phyloP scores from a whole-genome alignment of 2,329 filamentous ascomycete genomes.

The Trichoderma hamatum region DNA sequence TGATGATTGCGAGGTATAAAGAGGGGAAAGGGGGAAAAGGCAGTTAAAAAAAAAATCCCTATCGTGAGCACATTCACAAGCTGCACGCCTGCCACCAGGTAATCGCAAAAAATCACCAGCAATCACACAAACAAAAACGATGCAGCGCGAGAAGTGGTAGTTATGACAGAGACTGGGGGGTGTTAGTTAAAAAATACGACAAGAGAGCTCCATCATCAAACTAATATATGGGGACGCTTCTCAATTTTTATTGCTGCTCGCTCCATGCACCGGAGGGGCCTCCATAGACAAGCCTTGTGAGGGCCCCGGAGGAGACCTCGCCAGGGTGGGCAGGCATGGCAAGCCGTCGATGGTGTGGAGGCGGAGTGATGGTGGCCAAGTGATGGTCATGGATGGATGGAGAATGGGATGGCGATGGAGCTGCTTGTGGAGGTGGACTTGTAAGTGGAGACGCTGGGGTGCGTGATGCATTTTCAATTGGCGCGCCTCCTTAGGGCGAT shows the following conservation, averaged over 20 bases:
- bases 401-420: constrained; percentile 21
- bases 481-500: constrained; percentile 22
- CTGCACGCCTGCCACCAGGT: constrained; percentile 17
- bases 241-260: constrained; percentile 20
- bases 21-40: constrained; percentile 21
- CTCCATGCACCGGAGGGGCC: constrained; percentile 19
- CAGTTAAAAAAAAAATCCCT: not conserved
- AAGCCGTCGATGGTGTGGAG: constrained; percentile 28
- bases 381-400: constrained; percentile 25
- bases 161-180: constrained; percentile 21
- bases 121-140: constrained; percentile 10
- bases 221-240: constrained; percentile 21
- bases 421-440: constrained; percentile 26
- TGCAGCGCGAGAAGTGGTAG: constrained; percentile 14
- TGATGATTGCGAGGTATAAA: constrained; percentile 6
- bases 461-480: constrained; percentile 26
- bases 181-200: constrained; percentile 15
- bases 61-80: constrained; percentile 20
- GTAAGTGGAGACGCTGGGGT: constrained; percentile 27
- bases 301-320: constrained; percentile 20
- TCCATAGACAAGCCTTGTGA: constrained; percentile 26
- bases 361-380: constrained; percentile 24
- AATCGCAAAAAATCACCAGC: not conserved
- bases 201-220: constrained; percentile 24
- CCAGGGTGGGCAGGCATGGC: constrained; percentile 25